phyloP scores from a whole-genome alignment of 208 protist species.

The Novymonas esmeraldas region DNA sequence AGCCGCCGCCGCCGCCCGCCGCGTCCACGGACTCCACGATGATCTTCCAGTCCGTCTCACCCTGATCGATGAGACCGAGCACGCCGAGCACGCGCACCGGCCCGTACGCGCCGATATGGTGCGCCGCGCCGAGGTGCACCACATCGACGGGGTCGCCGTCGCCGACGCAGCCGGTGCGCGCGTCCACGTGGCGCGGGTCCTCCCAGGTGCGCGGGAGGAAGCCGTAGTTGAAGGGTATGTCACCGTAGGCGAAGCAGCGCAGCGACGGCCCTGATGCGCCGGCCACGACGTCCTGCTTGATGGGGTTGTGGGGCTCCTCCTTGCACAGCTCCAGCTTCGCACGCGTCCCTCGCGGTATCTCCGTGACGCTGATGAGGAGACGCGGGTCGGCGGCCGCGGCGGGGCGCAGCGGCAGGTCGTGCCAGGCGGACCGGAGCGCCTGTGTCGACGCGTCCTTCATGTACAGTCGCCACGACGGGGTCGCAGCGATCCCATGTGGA shows the following conservation, averaged over 20 bases:
- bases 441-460: conserved; percentile 27
- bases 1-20: conserved; percentile 27
- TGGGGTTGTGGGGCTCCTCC: conserved; percentile 89
- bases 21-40: conserved; percentile 55
- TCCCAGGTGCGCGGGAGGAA: conserved; percentile 96
- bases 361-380: conserved; percentile 73
- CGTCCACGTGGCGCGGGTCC: conserved; percentile 48
- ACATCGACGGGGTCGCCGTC: conserved; percentile 93
- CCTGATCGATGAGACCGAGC: conserved; percentile 90
- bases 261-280: conserved; percentile 64
- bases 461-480: conserved; percentile 67
- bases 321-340: conserved; percentile 95
- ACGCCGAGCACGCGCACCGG: conserved; percentile 87
- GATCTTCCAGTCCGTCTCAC: conserved; percentile 95
- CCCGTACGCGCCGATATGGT: conserved; percentile 43
- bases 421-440: conserved; percentile 60
- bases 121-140: conserved; percentile 68
- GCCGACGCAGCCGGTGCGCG: conserved; percentile 66
- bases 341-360: conserved; percentile 89
- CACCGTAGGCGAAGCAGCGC: conserved; percentile 82
- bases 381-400: conserved; percentile 25
- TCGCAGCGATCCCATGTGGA: conserved; percentile 23
- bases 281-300: conserved; percentile 87
- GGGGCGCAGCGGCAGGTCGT: conserved; percentile 59
- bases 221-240: conserved; percentile 96